Evolutionary conservation across 225 moss, liverwort and hornwort species (phyloP), one percentile per base, ranked within the genome.

Genomic region (Physcomitrium patens): DNA sequence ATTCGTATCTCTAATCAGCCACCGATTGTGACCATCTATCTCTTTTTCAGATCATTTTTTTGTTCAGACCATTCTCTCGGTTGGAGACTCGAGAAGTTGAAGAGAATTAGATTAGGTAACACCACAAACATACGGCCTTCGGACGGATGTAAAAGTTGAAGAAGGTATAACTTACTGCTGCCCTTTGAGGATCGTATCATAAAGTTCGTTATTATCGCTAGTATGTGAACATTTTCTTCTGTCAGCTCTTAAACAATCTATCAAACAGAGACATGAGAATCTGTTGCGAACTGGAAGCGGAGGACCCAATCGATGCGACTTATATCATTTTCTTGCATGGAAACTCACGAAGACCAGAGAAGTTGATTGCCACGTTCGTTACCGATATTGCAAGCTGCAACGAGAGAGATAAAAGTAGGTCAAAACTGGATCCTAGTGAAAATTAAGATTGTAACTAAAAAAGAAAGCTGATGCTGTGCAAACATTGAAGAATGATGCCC

Each of bases 341-440:
- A 78, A 27, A 65, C 60, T 47, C 78, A 80, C 45, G 81, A 74
- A 56, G 70, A 44, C 5, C 65, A 67, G 28, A 76, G 84, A 51
- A 81, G 68, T 63, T 77, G 76, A 53, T 84, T 81, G 10, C 56
- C 68, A 65, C 72, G 63, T 20, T 83, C 83, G 20, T 44, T 67
- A 12, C 84, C 84, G 1, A 78, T 79, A 50, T 75, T 87, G 15
- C 68, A 84, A 77, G 78, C 80, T 31, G 78, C 78, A 31, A 75
- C 75, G 59, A 79, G 76, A 70, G 84, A 83, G 8, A 70, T 78
- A 52, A 69, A 49, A 49, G 80, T 58, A 56, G 76, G 84, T 50
- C 78, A 84, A 73, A 70, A 76, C 7, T 87, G 78, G 84, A 43
- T 79, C 37, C 73, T 87, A 5, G 78, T 81, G 51, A 81, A 84